Base-by-base conservation (phyloP, 1,284 basidiomycete species). In the Moniliella sp. region DNA sequence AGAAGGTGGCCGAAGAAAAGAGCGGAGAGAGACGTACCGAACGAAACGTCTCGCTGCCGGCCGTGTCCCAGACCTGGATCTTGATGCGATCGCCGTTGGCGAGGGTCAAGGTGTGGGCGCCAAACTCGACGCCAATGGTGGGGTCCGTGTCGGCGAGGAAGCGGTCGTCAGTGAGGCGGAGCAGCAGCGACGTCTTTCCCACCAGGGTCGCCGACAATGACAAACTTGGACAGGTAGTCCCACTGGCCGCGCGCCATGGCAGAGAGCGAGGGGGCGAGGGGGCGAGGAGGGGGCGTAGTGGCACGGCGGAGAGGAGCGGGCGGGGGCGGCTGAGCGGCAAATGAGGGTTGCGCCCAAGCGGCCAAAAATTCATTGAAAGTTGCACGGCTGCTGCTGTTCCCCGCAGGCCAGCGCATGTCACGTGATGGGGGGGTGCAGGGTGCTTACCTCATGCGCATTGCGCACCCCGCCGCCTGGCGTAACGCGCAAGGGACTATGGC, bases 41-140 rank as follows among this genome's bases (percentile, higher is more conserved):
- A 15, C 47, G 38, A 28, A 58, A 58, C 4, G 42, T 39, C 25
- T 58, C 55, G 23, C 38, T 41, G 0, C 55, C 55, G 0, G 53
- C 51, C 9, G 55, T 58, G 30, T 58, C 55, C 55, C 55, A 58
- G 3, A 56, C 46, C 30, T 58, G 53, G 2, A 52, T 43, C 30
- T 57, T 57, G 25, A 58, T 40, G 2, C 42, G 42, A 27, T 56
- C 50, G 12, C 51, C 55, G 10, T 43, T 45, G 25, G 41, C 43
- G 7, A 57, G 35, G n/a, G 29, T 33, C 21, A 58, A 40, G 5
- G 51, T 37, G 18, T 57, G 50, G 21, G 47, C 45, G 15, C 55
- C 55, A 30, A 56, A 58, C 32, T 58, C 55, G 23, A 58, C 54
- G 5, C 55, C 55, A 17, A 58, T 52, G 8, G 55, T 58, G 1